These are phyloP conservation scores for Blastomyces emzantsi DNA, from an alignment of 2,329 filamentous ascomycete genomes.

Conservation along the genomic window DNA sequence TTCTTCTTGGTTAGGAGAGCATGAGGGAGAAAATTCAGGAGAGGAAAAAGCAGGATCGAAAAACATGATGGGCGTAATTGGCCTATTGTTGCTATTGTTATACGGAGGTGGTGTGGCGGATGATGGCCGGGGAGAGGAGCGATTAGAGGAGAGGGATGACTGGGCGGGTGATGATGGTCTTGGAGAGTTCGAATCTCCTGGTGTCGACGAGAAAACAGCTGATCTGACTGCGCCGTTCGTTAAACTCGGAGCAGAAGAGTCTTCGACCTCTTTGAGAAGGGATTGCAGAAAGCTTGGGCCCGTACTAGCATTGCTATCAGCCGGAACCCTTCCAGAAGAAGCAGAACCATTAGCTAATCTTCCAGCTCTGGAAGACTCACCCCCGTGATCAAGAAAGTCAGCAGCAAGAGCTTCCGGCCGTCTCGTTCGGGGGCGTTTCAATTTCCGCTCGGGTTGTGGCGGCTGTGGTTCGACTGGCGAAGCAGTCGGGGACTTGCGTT, in stretches of 20 bases:
- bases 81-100: conserved; percentile 47
- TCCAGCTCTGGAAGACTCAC: conserved; percentile 32
- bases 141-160: conserved; percentile 45
- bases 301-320: conserved; percentile 28
- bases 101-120: conserved; percentile 62
- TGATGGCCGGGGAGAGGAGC: conserved; percentile 58
- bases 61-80: conserved; percentile 59
- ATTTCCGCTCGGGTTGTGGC: conserved; percentile 64
- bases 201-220: conserved; percentile 31
- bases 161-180: conserved; percentile 23
- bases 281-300: conserved; percentile 78
- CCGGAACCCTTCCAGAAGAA: conserved; percentile 19
- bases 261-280: conserved; percentile 78
- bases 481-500: conserved; percentile 69
- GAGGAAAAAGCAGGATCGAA: conserved; percentile 67
- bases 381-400: conserved; percentile 25
- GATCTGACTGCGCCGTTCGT: conserved; percentile 24
- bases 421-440: conserved; percentile 79
- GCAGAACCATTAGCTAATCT: conserved; percentile 20
- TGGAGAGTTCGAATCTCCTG: conserved; percentile 25
- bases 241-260: conserved; percentile 30
- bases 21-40: conserved; percentile 62
- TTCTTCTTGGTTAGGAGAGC: conserved; percentile 37
- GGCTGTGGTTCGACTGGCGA: conserved; percentile 60
- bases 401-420: conserved; percentile 49